These are phyloP conservation scores for Ogataea saltuana DNA, from an alignment of 805 yeast species.

Conservation along the genomic window DNA sequence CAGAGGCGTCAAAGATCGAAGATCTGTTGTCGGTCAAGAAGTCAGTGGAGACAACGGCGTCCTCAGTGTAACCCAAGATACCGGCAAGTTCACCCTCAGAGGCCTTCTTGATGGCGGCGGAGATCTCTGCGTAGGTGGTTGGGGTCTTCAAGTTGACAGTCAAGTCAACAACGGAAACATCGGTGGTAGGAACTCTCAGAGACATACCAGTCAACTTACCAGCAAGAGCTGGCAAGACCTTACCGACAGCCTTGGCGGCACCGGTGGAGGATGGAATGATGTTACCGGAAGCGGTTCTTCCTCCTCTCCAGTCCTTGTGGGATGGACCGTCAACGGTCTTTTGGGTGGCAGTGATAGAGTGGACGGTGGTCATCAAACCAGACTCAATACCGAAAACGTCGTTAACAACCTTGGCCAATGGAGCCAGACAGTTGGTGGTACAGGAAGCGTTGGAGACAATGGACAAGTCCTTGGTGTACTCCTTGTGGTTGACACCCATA, in stretches of 20 bases:
- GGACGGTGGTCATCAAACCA: constrained; percentile 95
- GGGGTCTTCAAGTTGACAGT: constrained; percentile 78
- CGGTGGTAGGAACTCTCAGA: constrained; percentile 90
- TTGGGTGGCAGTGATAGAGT: constrained; percentile 95
- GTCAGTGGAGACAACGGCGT: constrained; percentile 88
- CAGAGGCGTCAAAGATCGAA: constrained; percentile 87
- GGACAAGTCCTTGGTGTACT: constrained; percentile 71
- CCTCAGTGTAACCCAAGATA: constrained; percentile 86
- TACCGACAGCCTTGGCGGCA: constrained; percentile 97
- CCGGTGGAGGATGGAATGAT: constrained; percentile 95
- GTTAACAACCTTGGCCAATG: constrained; percentile 86
- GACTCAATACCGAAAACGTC: constrained; percentile 85
- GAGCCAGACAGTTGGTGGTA: constrained; percentile 95
- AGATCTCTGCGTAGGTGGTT: constrained; percentile 82
- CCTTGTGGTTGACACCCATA: constrained; percentile 82
- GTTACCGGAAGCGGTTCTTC: constrained; percentile 95
- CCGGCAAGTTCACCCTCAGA: constrained; percentile 80
- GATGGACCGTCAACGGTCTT: constrained; percentile 97
- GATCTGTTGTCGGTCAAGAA: constrained; percentile 83
- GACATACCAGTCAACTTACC: constrained; percentile 95
- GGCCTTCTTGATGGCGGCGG: constrained; percentile 71
- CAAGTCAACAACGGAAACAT: constrained; percentile 91
- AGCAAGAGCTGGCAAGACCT: constrained; percentile 86
- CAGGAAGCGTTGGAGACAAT: constrained; percentile 92
- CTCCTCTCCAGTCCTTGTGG: constrained; percentile 98